Base-by-base conservation (phyloP, 768 basidiomycete species). In the Russula dissimulans region DNA sequence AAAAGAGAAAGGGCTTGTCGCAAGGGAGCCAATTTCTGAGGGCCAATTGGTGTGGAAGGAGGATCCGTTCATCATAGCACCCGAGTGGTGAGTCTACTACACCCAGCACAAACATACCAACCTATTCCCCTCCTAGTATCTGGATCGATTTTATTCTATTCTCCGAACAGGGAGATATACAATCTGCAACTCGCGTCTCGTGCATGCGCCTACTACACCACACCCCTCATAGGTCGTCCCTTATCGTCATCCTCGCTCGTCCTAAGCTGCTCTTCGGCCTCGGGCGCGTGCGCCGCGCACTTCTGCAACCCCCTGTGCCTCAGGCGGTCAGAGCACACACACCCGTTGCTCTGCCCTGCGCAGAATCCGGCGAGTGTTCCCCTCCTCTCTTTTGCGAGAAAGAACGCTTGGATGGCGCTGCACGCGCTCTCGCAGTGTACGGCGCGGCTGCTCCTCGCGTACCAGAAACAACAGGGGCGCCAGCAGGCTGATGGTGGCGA, bases 31-130 rank as follows among this genome's bases (percentile, higher is more conserved):
- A 34, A 86, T 95, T 55, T 72, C 74, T 29, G 80, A 83, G 66
- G 89, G 87, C 0, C 89, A 94, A 62, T 74, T 82, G 4, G 70
- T 95, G 17, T 94, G 92, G 90, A 86, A 83, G 60, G 91, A 95
- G 68, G 87, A 91, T 67, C 89, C 89, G 1, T 91, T 86, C 68
- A 71, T 86, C 47, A 72, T 90, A 22, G 86, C 87, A n/a, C 84
- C 89, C n/a, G 86, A 89, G 73, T 89, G 85, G 87, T 89, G 69
- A 61, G 76, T 67, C 6, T 71, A 36, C 32, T 18, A 41, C n/a
- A 39, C 18, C 15, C 50, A 22, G 41, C n/a, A 18, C 46, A 15
- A 0, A 36, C 34, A 36, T 36, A 36, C 34, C 34, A 1, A 7
- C 34, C 10, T 10, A 10, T 36, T 36, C 10, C 22, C 22, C 22